Percentiles rank a stretch among this genome's conserved stretches.
Evolutionary conservation across 306 rosid genomes (phyloP).

Genomic region (Acacia acuminata): DNA sequence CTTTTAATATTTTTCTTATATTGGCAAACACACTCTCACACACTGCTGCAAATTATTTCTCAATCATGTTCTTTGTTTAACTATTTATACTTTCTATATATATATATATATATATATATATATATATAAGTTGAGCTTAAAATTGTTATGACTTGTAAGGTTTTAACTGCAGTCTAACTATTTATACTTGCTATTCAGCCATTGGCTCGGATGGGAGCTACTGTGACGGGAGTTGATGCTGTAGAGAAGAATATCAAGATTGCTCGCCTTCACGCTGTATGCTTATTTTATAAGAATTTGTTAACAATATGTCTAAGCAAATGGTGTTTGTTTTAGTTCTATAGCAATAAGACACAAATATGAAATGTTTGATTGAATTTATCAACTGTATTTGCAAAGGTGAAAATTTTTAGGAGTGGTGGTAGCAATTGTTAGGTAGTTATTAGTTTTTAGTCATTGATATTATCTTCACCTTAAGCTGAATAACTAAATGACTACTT

Average conservation of each 20-base stretch:
- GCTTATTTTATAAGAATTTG: slow-evolving; percentile 27
- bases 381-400: slow-evolving; percentile 2
- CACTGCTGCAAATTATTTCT: neutral
- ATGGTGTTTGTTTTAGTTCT: neutral
- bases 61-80: neutral
- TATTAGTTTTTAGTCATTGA: neutral
- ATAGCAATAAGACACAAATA: neutral
- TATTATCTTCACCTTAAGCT: slow-evolving; percentile 17
- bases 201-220: slow-evolving; percentile 90
- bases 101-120: neutral
- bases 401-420: neutral
- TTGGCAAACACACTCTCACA: neutral
- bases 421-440: slow-evolving; percentile 4
- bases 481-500: slow-evolving; percentile 24
- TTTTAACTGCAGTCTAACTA: slow-evolving; percentile 17
- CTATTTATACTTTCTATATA: neutral
- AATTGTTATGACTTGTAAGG: neutral
- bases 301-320: neutral
- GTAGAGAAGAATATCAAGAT: slow-evolving; percentile 85
- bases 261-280: slow-evolving; percentile 90
- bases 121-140: neutral
- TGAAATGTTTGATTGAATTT: neutral
- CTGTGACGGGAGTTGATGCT: slow-evolving; percentile 84
- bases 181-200: slow-evolving; percentile 60
- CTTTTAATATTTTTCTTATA: neutral